Base-by-base conservation (phyloP, 371 early-diverging fungal species). In the Apophysomyces elegans region DNA sequence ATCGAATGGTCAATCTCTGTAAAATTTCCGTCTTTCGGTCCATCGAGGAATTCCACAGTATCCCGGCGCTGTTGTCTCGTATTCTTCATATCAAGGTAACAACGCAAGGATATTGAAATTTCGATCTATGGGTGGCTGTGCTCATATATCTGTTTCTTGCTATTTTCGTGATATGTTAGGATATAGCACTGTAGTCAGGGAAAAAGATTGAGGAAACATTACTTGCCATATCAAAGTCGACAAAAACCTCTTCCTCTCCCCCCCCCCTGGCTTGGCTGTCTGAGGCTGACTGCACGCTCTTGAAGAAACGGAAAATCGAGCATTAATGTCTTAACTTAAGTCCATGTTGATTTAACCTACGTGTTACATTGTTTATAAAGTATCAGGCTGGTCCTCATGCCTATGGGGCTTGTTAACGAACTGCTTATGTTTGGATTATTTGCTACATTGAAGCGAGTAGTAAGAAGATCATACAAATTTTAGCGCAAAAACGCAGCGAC, bases 21-120 rank as follows among this genome's bases (percentile, higher is more conserved):
- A 18, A 18, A 18, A 18, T 18, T 18, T 18, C 18, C 18, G 18
- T 18, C 12, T 43, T 43, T 43, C 43, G 43, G 12, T 12, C 43
- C 2, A 43, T 43, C 14, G 43, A 43, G 43, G 43, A 99, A 72
- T 56, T 87, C 87, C 63, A 99, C 74, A 1, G 96, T 95, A 67
- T 98, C 96, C 35, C 85, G 78, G 62, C 89, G 92, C 71, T 85
- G 84, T n/a, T 89, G 43, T 43, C 43, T 1, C 43, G 2, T 12
- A 43, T 43, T 43, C 1, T 43, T 12, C 43, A 43, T 1, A 12
- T 43, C 12, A 43, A 43, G 43, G 43, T 43, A 43, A 43, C 43
- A 43, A 43, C 43, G 14, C 14, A 12, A 43, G 12, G 0, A 43
- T 12, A 43, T 43, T 14, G 1, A 14, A 1, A 43, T 43, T 12